A percentile compares a stretch with the other conserved stretches of the same genome.
phyloP scores from a whole-genome alignment of 352 stramenopile genomes.

The Phytophthora ohioensis region DNA sequence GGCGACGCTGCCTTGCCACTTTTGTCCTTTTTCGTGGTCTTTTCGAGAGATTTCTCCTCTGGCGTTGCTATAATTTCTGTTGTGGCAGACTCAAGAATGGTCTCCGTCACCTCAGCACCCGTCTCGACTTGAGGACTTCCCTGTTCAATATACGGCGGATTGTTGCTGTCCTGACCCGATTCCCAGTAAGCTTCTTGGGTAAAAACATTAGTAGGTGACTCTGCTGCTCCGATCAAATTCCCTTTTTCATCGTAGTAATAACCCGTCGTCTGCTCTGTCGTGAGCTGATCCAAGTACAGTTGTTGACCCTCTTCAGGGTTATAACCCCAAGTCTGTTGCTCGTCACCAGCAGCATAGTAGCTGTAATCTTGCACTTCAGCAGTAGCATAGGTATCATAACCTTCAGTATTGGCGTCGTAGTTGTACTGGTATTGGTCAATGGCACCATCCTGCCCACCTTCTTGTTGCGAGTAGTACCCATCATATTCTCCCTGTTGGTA shows the following conservation, averaged over 20 bases:
- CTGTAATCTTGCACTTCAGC: conserved; percentile 15
- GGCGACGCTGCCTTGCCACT: conserved; percentile 23
- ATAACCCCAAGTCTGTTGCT: conserved; percentile 23
- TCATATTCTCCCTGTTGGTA: conserved; percentile 22
- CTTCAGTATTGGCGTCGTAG: conserved; percentile 6
- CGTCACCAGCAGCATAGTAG: conserved; percentile 17
- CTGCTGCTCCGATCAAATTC: conserved; percentile 25
- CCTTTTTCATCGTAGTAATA: conserved; percentile 43
- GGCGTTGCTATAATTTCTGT: conserved; percentile 7
- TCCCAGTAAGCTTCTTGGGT: conserved; percentile 63
- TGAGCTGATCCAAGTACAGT: conserved; percentile 35
- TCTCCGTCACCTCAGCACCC: conserved; percentile 6
- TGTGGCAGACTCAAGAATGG: not conserved
- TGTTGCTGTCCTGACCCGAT: conserved; percentile 43
- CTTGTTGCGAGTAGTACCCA: conserved; percentile 21
- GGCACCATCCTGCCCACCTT: not conserved
- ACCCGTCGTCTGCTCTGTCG: conserved; percentile 21
- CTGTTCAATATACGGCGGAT: conserved; percentile 6
- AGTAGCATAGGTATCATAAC: not conserved
- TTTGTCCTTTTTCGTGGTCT: conserved; percentile 14
- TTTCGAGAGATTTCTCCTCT: conserved; percentile 8
- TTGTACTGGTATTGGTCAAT: conserved; percentile 13
- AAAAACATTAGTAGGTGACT: conserved; percentile 40
- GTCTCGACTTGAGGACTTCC: conserved; percentile 19
- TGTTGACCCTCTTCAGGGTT: conserved; percentile 21